Evolutionary conservation across 306 rosid genomes (phyloP).

Genomic region (Cercis canadensis): DNA sequence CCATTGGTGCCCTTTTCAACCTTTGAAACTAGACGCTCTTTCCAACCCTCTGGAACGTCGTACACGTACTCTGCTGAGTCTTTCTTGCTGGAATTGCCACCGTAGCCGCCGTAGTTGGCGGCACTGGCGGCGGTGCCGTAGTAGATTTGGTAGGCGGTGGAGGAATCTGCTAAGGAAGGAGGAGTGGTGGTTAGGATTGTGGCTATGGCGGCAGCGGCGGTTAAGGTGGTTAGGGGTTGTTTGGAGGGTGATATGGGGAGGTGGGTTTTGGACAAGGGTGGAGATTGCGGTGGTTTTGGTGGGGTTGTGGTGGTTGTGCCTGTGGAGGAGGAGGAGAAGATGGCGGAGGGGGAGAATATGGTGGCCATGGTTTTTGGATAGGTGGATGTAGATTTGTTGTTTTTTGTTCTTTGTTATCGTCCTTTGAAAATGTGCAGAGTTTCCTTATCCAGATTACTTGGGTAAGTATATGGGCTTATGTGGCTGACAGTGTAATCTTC

Average conservation of each 20-base stretch:
- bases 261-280: conserved; percentile 35
- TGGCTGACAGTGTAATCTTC: background rate
- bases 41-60: conserved; percentile 88
- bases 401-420: background rate
- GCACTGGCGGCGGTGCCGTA: conserved; percentile 96
- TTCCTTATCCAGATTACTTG: conserved; percentile 42
- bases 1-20: conserved; percentile 89
- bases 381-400: background rate
- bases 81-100: conserved; percentile 80
- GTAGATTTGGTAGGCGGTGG: conserved; percentile 60
- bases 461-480: background rate
- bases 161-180: conserved; percentile 53
- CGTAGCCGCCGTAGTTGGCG: conserved; percentile 85
- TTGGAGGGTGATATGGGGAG: conserved; percentile 45
- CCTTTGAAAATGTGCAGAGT: too few species aligned
- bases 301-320: conserved; percentile 33
- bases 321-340: conserved; percentile 48
- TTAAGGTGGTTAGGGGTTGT: conserved; percentile 45
- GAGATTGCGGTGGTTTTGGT: conserved; percentile 45
- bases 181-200: conserved; percentile 54
- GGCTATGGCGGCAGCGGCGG: conserved; percentile 63
- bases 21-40: conserved; percentile 84
- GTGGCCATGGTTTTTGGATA: conserved; percentile 58
- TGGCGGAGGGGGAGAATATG: conserved; percentile 57
- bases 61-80: conserved; percentile 83